phyloP scores from a whole-genome alignment of 1,284 basidiomycete genomes.

The Fomitopsis palustris region DNA sequence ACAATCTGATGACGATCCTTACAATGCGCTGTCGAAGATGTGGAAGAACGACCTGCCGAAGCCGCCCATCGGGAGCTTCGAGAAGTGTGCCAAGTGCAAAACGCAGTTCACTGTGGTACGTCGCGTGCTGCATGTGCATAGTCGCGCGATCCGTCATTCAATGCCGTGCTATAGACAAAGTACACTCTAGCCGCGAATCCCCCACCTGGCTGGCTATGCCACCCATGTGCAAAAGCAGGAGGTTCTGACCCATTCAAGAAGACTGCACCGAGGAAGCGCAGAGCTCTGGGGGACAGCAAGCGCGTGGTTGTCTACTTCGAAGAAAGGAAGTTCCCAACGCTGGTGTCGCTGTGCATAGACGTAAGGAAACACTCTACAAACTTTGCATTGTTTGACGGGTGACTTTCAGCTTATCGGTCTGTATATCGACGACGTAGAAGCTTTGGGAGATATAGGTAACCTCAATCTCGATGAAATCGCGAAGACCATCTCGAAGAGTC shows the following conservation, averaged over 20 bases:
- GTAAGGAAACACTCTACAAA: slow-evolving; percentile 34
- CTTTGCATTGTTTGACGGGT: not conserved
- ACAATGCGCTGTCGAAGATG: slow-evolving; percentile 58
- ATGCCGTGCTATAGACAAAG: slow-evolving; percentile 54
- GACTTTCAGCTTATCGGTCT: slow-evolving; percentile 69
- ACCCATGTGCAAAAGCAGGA: slow-evolving; percentile 71
- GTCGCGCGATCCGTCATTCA: not conserved
- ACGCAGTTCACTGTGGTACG: slow-evolving; percentile 88
- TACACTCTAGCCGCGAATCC: slow-evolving; percentile 76
- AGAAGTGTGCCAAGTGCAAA: slow-evolving; percentile 78
- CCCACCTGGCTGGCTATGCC: slow-evolving; percentile 76
- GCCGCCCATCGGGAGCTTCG: slow-evolving; percentile 78
- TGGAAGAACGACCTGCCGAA: slow-evolving; percentile 44
- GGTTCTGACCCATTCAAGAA: slow-evolving; percentile 86
- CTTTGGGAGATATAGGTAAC: slow-evolving; percentile 81
- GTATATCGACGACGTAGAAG: slow-evolving; percentile 89
- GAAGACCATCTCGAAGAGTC: slow-evolving; percentile 83
- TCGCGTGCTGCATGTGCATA: slow-evolving; percentile 11
- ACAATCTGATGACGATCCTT: slow-evolving; percentile 44
- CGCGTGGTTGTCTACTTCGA: slow-evolving; percentile 68
- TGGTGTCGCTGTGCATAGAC: slow-evolving; percentile 79
- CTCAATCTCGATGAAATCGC: slow-evolving; percentile 82
- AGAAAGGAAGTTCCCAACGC: slow-evolving; percentile 61
- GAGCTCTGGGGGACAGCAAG: slow-evolving; percentile 50
- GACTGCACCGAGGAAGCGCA: slow-evolving; percentile 56